phyloP scores from a whole-genome alignment of 768 basidiomycete genomes.

The Leccinum uliginosum region DNA sequence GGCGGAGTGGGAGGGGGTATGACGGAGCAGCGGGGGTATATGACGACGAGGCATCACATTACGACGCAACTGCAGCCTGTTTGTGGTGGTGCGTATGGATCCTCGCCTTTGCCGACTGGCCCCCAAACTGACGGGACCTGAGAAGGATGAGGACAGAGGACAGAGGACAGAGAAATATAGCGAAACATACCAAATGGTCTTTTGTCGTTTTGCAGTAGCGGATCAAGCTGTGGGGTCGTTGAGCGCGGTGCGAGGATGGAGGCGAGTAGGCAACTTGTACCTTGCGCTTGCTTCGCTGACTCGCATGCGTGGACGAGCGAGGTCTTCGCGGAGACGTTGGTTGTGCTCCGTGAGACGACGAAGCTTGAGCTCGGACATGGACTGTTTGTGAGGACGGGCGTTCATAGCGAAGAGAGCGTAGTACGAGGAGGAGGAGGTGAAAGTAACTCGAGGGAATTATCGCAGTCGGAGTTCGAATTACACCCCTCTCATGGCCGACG shows the following conservation, averaged over 20 bases:
- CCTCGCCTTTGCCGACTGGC: conserved; percentile 80
- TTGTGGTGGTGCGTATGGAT: conserved; percentile 86
- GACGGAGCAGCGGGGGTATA: conserved; percentile 32
- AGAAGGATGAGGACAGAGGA: not conserved
- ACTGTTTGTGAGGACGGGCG: conserved; percentile 81
- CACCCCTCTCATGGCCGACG: conserved; percentile 11
- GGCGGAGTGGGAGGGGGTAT: conserved; percentile 26
- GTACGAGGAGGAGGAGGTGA: conserved; percentile 1
- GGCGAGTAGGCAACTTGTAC: conserved; percentile 33
- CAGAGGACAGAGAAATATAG: conserved; percentile 17
- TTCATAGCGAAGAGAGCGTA: conserved; percentile 47
- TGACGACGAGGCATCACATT: conserved; percentile 48
- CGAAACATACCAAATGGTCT: conserved; percentile 68
- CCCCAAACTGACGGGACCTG: conserved; percentile 93
- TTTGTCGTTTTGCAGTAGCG: conserved; percentile 92
- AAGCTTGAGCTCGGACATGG: conserved; percentile 97
- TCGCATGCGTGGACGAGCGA: conserved; percentile 81
- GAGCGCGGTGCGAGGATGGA: not conserved
- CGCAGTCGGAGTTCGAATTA: conserved; percentile 20
- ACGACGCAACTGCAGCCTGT: conserved; percentile 67
- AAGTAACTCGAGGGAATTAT: conserved; percentile 2
- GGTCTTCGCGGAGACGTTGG: conserved; percentile 78
- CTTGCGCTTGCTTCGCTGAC: conserved; percentile 90
- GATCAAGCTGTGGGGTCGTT: conserved; percentile 59
- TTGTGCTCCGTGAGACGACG: conserved; percentile 92